Conservation (phyloP, 2,329 filamentous ascomycete genomes). For the Penicillium sp. region DNA sequence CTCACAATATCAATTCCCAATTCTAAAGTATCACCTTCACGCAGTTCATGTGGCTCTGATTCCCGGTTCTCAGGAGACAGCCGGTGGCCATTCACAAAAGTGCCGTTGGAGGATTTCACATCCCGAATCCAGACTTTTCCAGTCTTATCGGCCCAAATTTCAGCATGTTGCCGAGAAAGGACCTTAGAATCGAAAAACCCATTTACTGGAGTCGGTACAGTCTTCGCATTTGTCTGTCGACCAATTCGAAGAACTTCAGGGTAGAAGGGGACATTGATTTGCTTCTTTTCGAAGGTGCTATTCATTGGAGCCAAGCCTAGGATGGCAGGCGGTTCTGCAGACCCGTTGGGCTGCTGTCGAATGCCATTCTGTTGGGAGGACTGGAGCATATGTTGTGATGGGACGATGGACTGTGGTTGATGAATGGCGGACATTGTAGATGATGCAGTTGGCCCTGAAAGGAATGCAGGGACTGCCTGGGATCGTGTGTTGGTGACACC, state of each 20-base stretch:
- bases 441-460: slow-evolving; percentile 60
- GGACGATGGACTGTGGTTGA: slow-evolving; percentile 62
- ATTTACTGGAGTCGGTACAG: slow-evolving; percentile 84
- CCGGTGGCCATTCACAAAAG: slow-evolving; percentile 91
- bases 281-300: slow-evolving; percentile 95
- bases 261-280: slow-evolving; percentile 86
- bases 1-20: slow-evolving; percentile 98
- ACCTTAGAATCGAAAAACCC: slow-evolving; percentile 99
- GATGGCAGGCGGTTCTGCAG: slow-evolving; percentile 68
- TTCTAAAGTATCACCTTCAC: slow-evolving; percentile 88
- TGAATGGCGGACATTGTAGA: slow-evolving; percentile 65
- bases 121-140: slow-evolving; percentile 96
- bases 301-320: slow-evolving; percentile 88
- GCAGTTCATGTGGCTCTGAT: slow-evolving; percentile 90
- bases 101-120: slow-evolving; percentile 97
- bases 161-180: slow-evolving; percentile 90
- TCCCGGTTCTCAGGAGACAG: slow-evolving; percentile 93
- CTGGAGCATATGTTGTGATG: slow-evolving; percentile 69
- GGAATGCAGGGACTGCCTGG: slow-evolving; percentile 60
- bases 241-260: slow-evolving; percentile 96
- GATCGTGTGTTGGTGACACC: slow-evolving; percentile 63
- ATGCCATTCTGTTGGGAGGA: slow-evolving; percentile 62
- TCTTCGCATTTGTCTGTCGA: slow-evolving; percentile 95
- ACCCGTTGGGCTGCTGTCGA: slow-evolving; percentile 42
- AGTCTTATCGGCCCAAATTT: slow-evolving; percentile 82